Conservation (phyloP, 148 eudicot species). For the Polygonum maritimum region DNA sequence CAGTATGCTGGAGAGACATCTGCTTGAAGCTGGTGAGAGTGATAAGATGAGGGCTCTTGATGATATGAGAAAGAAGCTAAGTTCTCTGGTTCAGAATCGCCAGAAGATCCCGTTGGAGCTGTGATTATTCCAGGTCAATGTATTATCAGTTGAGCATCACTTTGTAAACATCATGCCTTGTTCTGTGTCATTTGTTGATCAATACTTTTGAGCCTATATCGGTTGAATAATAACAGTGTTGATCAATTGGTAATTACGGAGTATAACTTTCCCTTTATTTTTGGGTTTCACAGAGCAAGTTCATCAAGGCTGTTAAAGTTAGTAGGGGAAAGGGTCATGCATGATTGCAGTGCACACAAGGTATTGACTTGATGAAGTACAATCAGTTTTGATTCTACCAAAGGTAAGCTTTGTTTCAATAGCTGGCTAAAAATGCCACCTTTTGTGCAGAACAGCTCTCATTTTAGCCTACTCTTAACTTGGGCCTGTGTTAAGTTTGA, state of each 20-base stretch:
- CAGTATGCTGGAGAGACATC: constrained; percentile 57
- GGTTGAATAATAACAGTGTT: background rate
- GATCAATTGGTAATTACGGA: background rate
- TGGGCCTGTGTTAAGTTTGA: background rate
- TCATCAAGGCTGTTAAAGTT: background rate
- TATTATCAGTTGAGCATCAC: background rate
- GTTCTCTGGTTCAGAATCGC: constrained; percentile 39
- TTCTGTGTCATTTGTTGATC: background rate
- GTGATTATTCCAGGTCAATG: background rate
- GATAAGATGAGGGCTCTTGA: constrained; percentile 42
- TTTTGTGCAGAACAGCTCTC: background rate
- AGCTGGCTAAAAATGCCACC: background rate
- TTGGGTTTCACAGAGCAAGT: background rate
- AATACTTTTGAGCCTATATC: background rate
- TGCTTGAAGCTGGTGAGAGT: constrained; percentile 37
- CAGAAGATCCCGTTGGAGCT: constrained; percentile 32
- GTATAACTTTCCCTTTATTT: background rate
- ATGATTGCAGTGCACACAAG: background rate
- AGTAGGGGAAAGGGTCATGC: background rate
- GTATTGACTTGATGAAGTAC: too few species aligned
- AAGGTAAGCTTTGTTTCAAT: background rate
- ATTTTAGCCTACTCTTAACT: background rate
- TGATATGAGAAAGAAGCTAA: constrained; percentile 38
- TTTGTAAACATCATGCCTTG: background rate
- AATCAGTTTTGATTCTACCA: background rate